These are phyloP conservation scores for Zygosaccharomyces rouxii DNA, from an alignment of 805 yeast species.

Conservation along the genomic window DNA sequence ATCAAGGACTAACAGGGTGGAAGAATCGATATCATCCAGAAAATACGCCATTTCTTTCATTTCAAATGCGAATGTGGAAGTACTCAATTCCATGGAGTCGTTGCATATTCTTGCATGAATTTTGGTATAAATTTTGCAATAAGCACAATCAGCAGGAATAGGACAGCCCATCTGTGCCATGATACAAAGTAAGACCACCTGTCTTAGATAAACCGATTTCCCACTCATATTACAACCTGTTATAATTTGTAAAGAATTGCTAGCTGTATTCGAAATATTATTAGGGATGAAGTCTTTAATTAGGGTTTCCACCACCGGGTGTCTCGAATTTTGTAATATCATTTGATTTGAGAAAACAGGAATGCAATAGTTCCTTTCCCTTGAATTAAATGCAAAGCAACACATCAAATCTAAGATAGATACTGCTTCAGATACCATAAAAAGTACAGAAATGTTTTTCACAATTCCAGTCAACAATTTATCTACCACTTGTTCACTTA, in stretches of 20 bases:
- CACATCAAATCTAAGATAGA: constrained; percentile 41
- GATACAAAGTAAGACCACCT: constrained; percentile 44
- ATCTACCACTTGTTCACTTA: constrained; percentile 41
- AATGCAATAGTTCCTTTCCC: constrained; percentile 25
- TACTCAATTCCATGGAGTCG: constrained; percentile 34
- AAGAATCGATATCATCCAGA: constrained; percentile 33
- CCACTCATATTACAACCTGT: constrained; percentile 65
- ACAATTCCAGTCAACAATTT: constrained; percentile 29
- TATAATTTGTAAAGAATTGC: constrained; percentile 43
- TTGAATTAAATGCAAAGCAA: constrained; percentile 32
- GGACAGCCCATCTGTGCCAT: constrained; percentile 59
- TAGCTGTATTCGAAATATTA: constrained; percentile 35
- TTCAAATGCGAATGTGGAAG: constrained; percentile 44
- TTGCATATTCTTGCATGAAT: constrained; percentile 39
- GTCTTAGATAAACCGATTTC: constrained; percentile 52
- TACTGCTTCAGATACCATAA: constrained; percentile 43
- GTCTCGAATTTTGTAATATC: constrained; percentile 36
- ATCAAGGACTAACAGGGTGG: constrained; percentile 45
- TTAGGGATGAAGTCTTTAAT: constrained; percentile 36
- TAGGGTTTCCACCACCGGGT: constrained; percentile 40
- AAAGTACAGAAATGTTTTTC: constrained; percentile 34
- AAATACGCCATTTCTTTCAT: constrained; percentile 47
- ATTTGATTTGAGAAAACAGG: constrained; percentile 39
- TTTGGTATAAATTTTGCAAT: constrained; percentile 38
- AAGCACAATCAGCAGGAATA: constrained; percentile 43